Evolutionary conservation across 371 early-diverging fungal species (phyloP), one percentile per base, ranked within the genome.

Genomic region (Mucor circinelloides): DNA sequence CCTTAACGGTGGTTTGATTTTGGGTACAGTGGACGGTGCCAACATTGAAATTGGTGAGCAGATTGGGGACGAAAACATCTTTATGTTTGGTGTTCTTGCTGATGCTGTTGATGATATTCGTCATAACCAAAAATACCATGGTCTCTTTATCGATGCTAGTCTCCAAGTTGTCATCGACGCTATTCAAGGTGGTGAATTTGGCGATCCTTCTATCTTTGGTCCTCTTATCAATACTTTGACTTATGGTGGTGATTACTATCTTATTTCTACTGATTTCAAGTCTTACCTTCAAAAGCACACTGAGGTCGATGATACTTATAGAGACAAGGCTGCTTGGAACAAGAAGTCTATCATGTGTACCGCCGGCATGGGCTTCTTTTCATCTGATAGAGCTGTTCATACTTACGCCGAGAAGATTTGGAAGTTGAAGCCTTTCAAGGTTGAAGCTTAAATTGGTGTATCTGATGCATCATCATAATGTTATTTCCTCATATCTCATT

Each of bases 31-130:
- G 44, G 94, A 94, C 67, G 94, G 94, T 52, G 97, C 97, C 67
- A 97, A 97, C 79, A 93, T 97, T 80, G 97, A 97, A 74, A 97
- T 97, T 77, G 87, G 88, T 69, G 96, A 96, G 71, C 95, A 97
- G 71, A 90, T 95, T 73, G 97, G 97, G 21, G 86, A 90, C 38
- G 97, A 97, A 40, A 95, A 97, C 81, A 97, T 97, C 75, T 96
- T 93, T 80, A 86, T 92, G 82, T 97, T 97, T 85, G 97, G 97
- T 40, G 83, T 88, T 62, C 76, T 93, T 60, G 90, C 97, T 12
- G 85, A 92, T 57, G 86, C 94, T 68, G 95, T 97, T 1, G 97
- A 92, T 64, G 96, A 96, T 67, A 84, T 93, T 65, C 92, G 97
- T 60, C 94, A 96, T 75, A 83, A 84, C 25, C 90, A 93, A 74